Percentiles rank a stretch among this genome's conserved stretches.
These are phyloP conservation scores for Cutaneotrichosporon daszewskae DNA, from an alignment of 1,284 basidiomycete genomes.

Conservation along the genomic window DNA sequence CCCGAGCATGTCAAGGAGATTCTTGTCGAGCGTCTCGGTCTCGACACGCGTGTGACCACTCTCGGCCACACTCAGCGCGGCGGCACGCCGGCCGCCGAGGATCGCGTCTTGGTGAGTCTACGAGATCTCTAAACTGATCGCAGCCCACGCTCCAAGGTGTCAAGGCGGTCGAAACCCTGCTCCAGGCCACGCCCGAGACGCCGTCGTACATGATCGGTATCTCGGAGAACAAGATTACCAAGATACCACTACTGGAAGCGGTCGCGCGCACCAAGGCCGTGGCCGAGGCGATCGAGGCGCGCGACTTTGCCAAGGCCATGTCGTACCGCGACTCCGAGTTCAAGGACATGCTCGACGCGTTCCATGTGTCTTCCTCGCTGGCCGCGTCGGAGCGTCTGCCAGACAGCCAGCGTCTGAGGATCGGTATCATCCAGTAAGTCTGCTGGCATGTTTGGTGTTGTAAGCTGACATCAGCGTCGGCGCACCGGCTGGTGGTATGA, in stretches of 20 bases:
- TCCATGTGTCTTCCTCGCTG: slow-evolving; percentile 65
- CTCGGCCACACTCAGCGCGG: slow-evolving; percentile 96
- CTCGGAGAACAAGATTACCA: slow-evolving; percentile 89
- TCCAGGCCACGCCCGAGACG: slow-evolving; percentile 82
- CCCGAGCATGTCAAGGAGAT: slow-evolving; percentile 87
- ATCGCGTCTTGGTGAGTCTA: slow-evolving; percentile 73
- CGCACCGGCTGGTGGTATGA: slow-evolving; percentile 97
- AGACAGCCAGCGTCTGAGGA: slow-evolving; percentile 65
- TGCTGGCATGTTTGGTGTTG: background rate
- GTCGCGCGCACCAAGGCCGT: slow-evolving; percentile 85
- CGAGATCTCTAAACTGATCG: background rate
- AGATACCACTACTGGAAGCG: slow-evolving; percentile 86
- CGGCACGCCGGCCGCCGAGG: slow-evolving; percentile 84
- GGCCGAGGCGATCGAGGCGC: slow-evolving; percentile 70
- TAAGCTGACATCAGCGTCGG: slow-evolving; percentile 63
- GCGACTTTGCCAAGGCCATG: slow-evolving; percentile 83
- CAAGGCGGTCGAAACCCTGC: slow-evolving; percentile 83
- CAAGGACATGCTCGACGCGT: slow-evolving; percentile 75
- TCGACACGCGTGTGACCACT: slow-evolving; percentile 97
- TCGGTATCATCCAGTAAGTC: slow-evolving; percentile 88
- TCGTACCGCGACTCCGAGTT: slow-evolving; percentile 89
- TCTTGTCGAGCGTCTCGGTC: slow-evolving; percentile 74
- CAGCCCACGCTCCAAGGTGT: slow-evolving; percentile 92
- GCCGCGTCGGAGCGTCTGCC: slow-evolving; percentile 60
- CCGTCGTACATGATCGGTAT: slow-evolving; percentile 98